phyloP scores from a whole-genome alignment of 2,329 filamentous ascomycete species.

The Thelonectria rubi region DNA sequence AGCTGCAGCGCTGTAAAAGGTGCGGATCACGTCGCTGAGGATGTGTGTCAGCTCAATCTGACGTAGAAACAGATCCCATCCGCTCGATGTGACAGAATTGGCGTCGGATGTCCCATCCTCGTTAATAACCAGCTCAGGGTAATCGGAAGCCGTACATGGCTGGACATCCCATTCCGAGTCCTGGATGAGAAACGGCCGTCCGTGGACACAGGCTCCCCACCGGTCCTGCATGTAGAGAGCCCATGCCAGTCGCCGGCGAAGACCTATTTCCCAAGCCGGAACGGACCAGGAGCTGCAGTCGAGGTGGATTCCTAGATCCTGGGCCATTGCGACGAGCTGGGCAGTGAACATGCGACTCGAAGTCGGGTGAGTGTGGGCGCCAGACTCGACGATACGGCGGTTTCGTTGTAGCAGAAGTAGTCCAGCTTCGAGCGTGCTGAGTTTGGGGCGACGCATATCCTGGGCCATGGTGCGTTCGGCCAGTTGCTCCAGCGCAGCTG shows the following conservation, averaged over 20 bases:
- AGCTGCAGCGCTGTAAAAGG: constrained; percentile 54
- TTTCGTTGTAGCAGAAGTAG: constrained; percentile 62
- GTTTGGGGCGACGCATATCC: constrained; percentile 61
- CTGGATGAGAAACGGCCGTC: constrained; percentile 63
- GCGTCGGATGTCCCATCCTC: constrained; percentile 50
- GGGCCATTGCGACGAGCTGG: constrained; percentile 64
- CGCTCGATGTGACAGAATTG: constrained; percentile 55
- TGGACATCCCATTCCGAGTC: constrained; percentile 64
- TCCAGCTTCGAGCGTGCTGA: constrained; percentile 65
- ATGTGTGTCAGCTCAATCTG: constrained; percentile 61
- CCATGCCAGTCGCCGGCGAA: constrained; percentile 70
- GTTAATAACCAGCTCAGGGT: constrained; percentile 49
- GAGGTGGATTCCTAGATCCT: constrained; percentile 67
- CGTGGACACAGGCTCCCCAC: constrained; percentile 66
- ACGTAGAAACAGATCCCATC: constrained; percentile 59
- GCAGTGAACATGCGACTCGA: constrained; percentile 59
- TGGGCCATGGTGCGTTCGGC: constrained; percentile 56
- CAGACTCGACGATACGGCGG: constrained; percentile 49
- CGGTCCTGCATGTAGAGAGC: constrained; percentile 72
- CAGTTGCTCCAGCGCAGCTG: constrained; percentile 49
- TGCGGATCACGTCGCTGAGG: constrained; percentile 59
- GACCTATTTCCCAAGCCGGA: constrained; percentile 68
- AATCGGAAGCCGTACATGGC: constrained; percentile 47
- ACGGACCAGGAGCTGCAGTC: constrained; percentile 71
- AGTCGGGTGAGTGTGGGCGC: constrained; percentile 34